Percentiles rank a stretch among this genome's conserved stretches.
These are phyloP conservation scores for Linnemannia exigua DNA, from an alignment of 192 early-diverging fungal species.

Conservation along the genomic window DNA sequence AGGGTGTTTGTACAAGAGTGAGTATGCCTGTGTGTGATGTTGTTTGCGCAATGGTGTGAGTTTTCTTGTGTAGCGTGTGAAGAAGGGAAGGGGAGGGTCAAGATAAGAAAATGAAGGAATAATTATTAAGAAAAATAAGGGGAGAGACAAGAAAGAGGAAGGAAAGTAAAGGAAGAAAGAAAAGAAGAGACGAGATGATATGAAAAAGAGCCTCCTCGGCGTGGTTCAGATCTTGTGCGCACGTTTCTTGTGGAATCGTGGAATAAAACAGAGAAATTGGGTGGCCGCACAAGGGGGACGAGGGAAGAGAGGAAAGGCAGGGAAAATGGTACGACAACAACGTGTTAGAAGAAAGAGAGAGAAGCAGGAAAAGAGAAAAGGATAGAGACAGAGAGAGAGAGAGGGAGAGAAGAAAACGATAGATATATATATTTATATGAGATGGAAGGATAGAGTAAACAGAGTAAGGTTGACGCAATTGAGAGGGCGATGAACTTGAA, in stretches of 20 bases:
- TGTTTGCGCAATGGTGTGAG: not conserved
- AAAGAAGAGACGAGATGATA: not conserved
- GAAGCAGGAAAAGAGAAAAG: not conserved
- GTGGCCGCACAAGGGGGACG: not conserved
- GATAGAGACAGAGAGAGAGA: not conserved
- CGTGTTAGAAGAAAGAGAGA: not conserved
- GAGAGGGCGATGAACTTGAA: not conserved
- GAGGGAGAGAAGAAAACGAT: not conserved
- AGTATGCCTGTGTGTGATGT: not conserved
- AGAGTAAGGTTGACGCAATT: not conserved
- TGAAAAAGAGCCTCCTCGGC: not conserved
- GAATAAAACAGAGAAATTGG: not conserved
- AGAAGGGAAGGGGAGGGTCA: not conserved
- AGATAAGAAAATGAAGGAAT: not conserved
- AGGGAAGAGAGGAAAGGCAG: not conserved
- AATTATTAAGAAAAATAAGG: not conserved
- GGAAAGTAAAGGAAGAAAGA: not conserved
- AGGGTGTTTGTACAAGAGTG: not conserved
- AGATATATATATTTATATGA: no score
- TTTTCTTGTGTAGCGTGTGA: no score
- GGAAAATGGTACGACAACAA: not conserved
- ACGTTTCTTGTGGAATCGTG: slow-evolving; percentile 6
- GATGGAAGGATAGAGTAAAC: not conserved
- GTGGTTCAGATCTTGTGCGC: slow-evolving; percentile 10
- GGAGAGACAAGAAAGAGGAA: not conserved